A percentile compares a stretch with the other conserved stretches of the same genome.
These are phyloP conservation scores for Crithidia expoeki DNA, from an alignment of 208 protist species.

Conservation along the genomic window DNA sequence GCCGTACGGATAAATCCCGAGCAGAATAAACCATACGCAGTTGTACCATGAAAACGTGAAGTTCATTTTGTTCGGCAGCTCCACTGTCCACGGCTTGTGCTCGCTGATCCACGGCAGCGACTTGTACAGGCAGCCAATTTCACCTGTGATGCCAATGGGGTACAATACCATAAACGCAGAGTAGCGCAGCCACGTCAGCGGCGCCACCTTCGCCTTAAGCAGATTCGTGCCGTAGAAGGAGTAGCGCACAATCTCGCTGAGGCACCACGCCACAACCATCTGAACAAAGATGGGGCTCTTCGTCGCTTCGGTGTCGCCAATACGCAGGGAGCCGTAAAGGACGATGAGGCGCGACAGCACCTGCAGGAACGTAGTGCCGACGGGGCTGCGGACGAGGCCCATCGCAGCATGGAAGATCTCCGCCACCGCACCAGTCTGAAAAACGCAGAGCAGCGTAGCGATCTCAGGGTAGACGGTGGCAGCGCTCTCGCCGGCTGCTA, in stretches of 20 bases:
- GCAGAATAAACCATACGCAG: slow-evolving; percentile 67
- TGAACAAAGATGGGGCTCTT: slow-evolving; percentile 59
- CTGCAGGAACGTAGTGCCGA: slow-evolving; percentile 87
- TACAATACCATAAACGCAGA: slow-evolving; percentile 91
- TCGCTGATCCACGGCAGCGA: slow-evolving; percentile 69
- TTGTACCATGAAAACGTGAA: slow-evolving; percentile 83
- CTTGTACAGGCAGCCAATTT: slow-evolving; percentile 83
- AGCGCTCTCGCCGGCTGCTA: slow-evolving; percentile 34
- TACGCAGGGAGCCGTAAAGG: slow-evolving; percentile 77
- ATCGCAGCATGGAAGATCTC: slow-evolving; percentile 85
- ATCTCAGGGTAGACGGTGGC: slow-evolving; percentile 71
- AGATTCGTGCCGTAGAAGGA: slow-evolving; percentile 83
- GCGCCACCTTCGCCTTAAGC: slow-evolving; percentile 35
- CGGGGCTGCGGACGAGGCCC: slow-evolving; percentile 76
- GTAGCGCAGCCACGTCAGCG: slow-evolving; percentile 89
- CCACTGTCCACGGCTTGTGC: slow-evolving; percentile 67
- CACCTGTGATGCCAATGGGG: slow-evolving; percentile 87
- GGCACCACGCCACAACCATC: slow-evolving; percentile 86
- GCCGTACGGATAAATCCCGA: slow-evolving; percentile 78
- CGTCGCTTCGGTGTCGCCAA: slow-evolving; percentile 55
- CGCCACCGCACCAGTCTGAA: slow-evolving; percentile 81
- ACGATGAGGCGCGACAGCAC: slow-evolving; percentile 86
- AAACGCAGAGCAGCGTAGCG: slow-evolving; percentile 66
- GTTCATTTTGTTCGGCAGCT: slow-evolving; percentile 85
- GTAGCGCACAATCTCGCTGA: slow-evolving; percentile 91